Conservation (phyloP, 495 filamentous ascomycete genomes). For the Penicillium egyptiacum region DNA sequence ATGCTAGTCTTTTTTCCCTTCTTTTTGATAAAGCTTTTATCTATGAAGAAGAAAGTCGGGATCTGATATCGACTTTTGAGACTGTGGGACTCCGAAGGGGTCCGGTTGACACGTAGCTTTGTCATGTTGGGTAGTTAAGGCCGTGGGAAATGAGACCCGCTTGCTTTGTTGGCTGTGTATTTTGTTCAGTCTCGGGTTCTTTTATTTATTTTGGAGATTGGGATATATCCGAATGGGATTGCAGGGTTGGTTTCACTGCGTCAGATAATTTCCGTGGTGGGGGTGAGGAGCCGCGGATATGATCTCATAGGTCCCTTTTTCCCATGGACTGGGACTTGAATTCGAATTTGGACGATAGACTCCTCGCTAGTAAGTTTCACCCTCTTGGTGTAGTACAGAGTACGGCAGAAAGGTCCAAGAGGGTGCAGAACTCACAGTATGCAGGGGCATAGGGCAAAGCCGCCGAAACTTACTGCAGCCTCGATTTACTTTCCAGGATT, state of each 20-base stretch:
- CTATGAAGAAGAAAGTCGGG: neutral
- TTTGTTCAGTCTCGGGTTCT: neutral
- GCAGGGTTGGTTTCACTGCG: neutral
- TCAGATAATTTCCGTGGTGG: slow-evolving; percentile 1
- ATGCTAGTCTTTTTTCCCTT: too few species aligned
- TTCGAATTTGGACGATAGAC: neutral
- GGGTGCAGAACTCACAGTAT: slow-evolving; percentile 1
- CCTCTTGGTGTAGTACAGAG: neutral
- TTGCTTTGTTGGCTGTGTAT: neutral
- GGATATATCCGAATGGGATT: neutral
- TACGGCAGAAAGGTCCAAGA: slow-evolving; percentile 6
- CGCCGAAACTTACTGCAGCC: slow-evolving; percentile 1
- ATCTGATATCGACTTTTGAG: neutral
- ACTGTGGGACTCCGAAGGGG: neutral
- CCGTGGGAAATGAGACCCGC: neutral
- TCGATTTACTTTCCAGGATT: neutral
- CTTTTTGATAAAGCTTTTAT: too few species aligned
- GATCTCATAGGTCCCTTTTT: neutral
- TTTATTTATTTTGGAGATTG: neutral
- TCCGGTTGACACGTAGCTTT: neutral
- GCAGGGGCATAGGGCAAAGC: slow-evolving; percentile 1
- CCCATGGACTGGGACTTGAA: neutral
- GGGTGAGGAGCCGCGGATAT: neutral
- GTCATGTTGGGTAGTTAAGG: neutral
- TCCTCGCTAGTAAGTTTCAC: neutral